A percentile compares a stretch with the other conserved stretches of the same genome.
phyloP scores from a whole-genome alignment of 805 yeast genomes.

The Isabelozyma heimii region DNA sequence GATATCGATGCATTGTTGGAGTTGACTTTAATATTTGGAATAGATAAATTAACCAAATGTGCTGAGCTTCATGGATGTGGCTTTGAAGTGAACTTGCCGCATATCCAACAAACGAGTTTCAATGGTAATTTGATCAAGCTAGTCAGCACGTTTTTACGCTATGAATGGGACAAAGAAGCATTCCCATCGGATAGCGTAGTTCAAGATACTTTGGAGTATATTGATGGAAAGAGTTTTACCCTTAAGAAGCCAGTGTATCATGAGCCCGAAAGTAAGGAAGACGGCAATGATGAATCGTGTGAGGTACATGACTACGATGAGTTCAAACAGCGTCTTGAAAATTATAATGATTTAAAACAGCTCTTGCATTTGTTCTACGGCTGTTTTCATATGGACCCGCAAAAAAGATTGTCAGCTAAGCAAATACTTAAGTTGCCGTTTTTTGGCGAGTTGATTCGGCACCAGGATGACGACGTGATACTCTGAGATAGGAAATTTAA shows the following conservation, averaged over 20 bases:
- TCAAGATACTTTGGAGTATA: constrained; percentile 55
- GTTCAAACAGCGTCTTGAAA: constrained; percentile 17
- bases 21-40: constrained; percentile 77
- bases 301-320: constrained; percentile 9
- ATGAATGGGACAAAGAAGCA: constrained; percentile 55
- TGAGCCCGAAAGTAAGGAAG: background rate
- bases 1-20: constrained; percentile 91
- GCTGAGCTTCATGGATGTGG: constrained; percentile 88
- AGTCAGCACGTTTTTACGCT: constrained; percentile 21
- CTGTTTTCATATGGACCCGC: constrained; percentile 58
- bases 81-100: constrained; percentile 50
- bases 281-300: constrained; percentile 3
- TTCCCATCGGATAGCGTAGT: constrained; percentile 73
- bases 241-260: constrained; percentile 22
- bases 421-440: constrained; percentile 58
- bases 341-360: constrained; percentile 40
- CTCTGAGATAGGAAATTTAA: background rate
- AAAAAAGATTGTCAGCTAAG: constrained; percentile 54
- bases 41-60: constrained; percentile 64
- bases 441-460: constrained; percentile 44
- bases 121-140: constrained; percentile 34
- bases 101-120: constrained; percentile 9
- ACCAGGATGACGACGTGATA: constrained; percentile 31
- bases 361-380: constrained; percentile 56
- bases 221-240: constrained; percentile 40